Conservation (phyloP, 345 rosid species). For the Moricandia arvensis region DNA sequence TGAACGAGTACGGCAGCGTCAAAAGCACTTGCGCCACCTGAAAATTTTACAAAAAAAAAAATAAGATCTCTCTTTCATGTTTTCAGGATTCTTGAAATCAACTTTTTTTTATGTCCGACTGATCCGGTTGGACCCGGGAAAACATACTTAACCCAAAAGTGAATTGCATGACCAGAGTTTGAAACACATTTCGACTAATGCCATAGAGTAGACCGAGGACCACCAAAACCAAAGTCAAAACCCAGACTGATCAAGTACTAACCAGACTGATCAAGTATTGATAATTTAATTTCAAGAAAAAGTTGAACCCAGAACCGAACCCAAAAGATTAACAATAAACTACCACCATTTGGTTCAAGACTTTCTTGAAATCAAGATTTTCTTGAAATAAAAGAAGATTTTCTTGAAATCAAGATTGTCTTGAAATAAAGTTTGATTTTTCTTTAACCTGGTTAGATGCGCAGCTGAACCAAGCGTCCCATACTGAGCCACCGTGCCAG, state of each 20-base stretch:
- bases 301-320: too few species aligned
- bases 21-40: slow-evolving; percentile 95
- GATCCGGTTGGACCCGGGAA: background rate
- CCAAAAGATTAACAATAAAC: too few species aligned
- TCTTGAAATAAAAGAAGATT: background rate
- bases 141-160: too few species aligned
- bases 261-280: too few species aligned
- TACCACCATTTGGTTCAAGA: too few species aligned
- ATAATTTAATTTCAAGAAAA: too few species aligned
- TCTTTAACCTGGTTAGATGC: slow-evolving; percentile 86
- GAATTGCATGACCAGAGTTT: too few species aligned
- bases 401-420: background rate
- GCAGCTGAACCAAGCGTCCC: slow-evolving; percentile 99
- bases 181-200: too few species aligned
- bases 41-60: background rate
- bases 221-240: too few species aligned
- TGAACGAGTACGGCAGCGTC: slow-evolving; percentile 96
- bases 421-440: background rate
- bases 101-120: background rate
- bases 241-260: too few species aligned
- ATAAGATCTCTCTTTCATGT: background rate
- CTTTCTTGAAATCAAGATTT: too few species aligned
- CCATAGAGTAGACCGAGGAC: too few species aligned
- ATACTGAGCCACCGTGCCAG: slow-evolving; percentile 98
- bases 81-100: background rate